Evolutionary conservation across 495 filamentous ascomycete species (phyloP).

Genomic region (Lichina pygmaea): DNA sequence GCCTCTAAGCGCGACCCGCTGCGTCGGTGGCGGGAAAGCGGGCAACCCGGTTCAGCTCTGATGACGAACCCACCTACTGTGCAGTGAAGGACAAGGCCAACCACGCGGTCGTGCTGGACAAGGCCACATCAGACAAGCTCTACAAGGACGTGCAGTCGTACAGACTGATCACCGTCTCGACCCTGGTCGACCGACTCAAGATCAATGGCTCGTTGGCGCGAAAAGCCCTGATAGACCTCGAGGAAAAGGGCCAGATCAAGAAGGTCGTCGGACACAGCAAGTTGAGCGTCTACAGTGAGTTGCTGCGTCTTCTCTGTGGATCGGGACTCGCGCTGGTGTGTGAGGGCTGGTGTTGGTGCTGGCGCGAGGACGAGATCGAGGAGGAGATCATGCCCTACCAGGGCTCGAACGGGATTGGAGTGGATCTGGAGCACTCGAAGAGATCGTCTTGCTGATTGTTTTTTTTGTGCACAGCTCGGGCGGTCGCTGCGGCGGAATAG

Average conservation of each 20-base stretch:
- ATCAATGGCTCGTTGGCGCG: conserved; percentile 96
- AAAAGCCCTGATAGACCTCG: conserved; percentile 68
- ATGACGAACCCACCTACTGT: conserved; percentile 1
- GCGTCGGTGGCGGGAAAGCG: background rate
- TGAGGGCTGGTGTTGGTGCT: too few species aligned
- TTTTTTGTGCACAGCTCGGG: conserved; percentile 21
- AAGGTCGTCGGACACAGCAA: conserved; percentile 91
- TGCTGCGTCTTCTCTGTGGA: background rate
- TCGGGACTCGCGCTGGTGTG: too few species aligned
- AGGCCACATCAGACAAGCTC: conserved; percentile 65
- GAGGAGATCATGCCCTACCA: background rate
- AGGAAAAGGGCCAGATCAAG: conserved; percentile 96
- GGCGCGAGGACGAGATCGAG: background rate
- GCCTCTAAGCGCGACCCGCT: background rate
- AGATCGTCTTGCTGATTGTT: conserved; percentile 11
- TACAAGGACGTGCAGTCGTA: conserved; percentile 99
- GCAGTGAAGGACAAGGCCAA: conserved; percentile 99
- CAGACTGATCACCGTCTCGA: conserved; percentile 96
- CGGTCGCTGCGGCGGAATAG: conserved; percentile 30
- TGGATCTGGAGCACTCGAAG: background rate
- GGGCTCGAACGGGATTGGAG: background rate
- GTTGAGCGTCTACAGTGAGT: conserved; percentile 95
- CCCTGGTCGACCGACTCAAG: conserved; percentile 97
- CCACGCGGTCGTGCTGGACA: conserved; percentile 65
- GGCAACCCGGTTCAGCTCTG: background rate